Evolutionary conservation across 768 basidiomycete genomes (phyloP).

Genomic region (Dentipellis sp.): DNA sequence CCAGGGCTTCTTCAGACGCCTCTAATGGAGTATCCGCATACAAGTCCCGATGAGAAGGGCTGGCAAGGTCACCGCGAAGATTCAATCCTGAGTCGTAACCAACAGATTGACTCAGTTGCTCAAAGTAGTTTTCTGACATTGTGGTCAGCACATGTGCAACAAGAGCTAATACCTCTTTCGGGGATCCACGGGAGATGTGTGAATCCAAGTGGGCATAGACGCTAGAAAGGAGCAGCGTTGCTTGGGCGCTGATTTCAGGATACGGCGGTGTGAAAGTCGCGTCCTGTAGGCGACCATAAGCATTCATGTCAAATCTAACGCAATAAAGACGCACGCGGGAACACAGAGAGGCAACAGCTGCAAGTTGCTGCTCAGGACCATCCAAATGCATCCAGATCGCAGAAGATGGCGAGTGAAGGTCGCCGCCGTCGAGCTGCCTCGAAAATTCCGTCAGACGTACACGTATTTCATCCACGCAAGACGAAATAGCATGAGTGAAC

Average conservation of each 20-base stretch:
- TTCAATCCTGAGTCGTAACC: constrained; percentile 29
- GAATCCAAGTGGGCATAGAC: constrained; percentile 48
- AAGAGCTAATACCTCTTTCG: constrained; percentile 36
- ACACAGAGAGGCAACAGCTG: constrained; percentile 48
- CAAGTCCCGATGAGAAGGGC: constrained; percentile 15
- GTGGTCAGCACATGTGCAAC: constrained; percentile 62
- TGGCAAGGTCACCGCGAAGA: neutral
- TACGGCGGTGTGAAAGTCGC: constrained; percentile 10
- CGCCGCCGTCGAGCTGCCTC: neutral
- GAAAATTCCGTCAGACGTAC: constrained; percentile 8
- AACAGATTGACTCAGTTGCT: constrained; percentile 47
- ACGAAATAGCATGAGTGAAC: constrained; percentile 16
- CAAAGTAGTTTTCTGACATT: constrained; percentile 55
- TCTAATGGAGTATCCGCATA: constrained; percentile 31
- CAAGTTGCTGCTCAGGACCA: constrained; percentile 16
- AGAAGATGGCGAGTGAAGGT: constrained; percentile 6
- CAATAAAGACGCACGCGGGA: constrained; percentile 33
- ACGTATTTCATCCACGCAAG: constrained; percentile 18
- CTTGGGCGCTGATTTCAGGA: constrained; percentile 13
- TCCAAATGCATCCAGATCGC: constrained; percentile 19
- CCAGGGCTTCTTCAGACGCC: constrained; percentile 23
- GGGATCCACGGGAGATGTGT: constrained; percentile 47
- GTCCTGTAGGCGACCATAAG: constrained; percentile 5
- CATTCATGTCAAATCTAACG: neutral
- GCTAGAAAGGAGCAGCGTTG: constrained; percentile 45